Conservation (phyloP, 2,329 filamentous ascomycete species). For the Chaetomium olivaceum region DNA sequence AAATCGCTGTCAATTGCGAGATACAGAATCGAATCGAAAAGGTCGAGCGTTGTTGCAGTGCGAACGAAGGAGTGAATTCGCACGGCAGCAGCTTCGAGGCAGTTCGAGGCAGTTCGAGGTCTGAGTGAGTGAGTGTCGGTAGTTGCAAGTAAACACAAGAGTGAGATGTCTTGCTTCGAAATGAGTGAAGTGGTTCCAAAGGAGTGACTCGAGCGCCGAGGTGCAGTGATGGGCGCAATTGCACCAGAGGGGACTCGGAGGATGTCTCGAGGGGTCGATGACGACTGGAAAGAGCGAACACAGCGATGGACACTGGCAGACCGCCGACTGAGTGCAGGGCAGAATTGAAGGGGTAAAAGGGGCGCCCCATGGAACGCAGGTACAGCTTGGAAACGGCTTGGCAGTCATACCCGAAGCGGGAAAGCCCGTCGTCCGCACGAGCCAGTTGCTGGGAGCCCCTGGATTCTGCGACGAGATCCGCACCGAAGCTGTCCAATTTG, state of each 20-base stretch:
- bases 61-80: slow-evolving; percentile 13
- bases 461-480: slow-evolving; percentile 24
- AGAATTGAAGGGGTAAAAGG: slow-evolving; percentile 23
- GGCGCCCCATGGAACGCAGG: slow-evolving; percentile 24
- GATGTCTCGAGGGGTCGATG: slow-evolving; percentile 17
- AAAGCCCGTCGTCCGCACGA: slow-evolving; percentile 27
- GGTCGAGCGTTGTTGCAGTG: background rate
- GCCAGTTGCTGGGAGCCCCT: slow-evolving; percentile 24
- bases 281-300: slow-evolving; percentile 17
- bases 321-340: background rate
- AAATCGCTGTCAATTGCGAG: background rate
- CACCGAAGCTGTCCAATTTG: slow-evolving; percentile 5
- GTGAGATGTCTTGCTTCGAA: slow-evolving; percentile 1
- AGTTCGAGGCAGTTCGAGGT: background rate
- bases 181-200: slow-evolving; percentile 18
- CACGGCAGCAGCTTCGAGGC: background rate
- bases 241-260: slow-evolving; percentile 1
- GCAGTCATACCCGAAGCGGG: slow-evolving; percentile 23
- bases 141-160: background rate
- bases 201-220: slow-evolving; percentile 22
- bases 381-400: slow-evolving; percentile 17
- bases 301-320: background rate
- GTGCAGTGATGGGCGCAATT: slow-evolving; percentile 8
- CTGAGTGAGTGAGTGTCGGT: background rate
- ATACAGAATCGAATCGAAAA: background rate